phyloP scores from a whole-genome alignment of 441 rosid species.

The Arabidopsis lyrata region DNA sequence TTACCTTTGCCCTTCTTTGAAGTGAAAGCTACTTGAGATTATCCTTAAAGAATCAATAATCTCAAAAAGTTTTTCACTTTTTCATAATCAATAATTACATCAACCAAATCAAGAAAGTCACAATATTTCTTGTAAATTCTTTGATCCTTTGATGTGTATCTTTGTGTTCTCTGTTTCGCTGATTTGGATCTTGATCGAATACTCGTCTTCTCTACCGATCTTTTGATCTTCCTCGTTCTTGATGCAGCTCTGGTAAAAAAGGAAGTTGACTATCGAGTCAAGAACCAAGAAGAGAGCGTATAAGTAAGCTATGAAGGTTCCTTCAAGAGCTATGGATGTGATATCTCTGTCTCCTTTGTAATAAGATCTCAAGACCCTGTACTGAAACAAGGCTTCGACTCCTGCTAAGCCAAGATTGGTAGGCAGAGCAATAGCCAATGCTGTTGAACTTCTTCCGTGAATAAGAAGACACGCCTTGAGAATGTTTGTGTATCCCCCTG shows the following conservation, averaged over 20 bases:
- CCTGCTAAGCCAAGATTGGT: slow-evolving; percentile 60
- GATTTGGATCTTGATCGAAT: slow-evolving; percentile 48
- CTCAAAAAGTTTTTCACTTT: slow-evolving; percentile 12
- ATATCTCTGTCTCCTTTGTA: slow-evolving; percentile 39
- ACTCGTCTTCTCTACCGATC: slow-evolving; percentile 43
- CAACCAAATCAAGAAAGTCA: slow-evolving; percentile 29
- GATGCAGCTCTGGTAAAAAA: slow-evolving; percentile 64
- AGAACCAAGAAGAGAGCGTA: slow-evolving; percentile 71
- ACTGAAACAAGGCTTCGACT: slow-evolving; percentile 72
- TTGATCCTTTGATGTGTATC: slow-evolving; percentile 42
- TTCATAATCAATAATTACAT: slow-evolving; percentile 18
- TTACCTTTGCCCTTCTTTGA: slow-evolving; percentile 35
- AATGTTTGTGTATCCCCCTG: slow-evolving; percentile 62
- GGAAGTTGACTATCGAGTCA: slow-evolving; percentile 59
- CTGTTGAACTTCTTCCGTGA: slow-evolving; percentile 64
- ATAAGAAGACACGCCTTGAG: slow-evolving; percentile 66
- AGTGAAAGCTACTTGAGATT: slow-evolving; percentile 37
- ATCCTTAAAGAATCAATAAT: slow-evolving; percentile 41
- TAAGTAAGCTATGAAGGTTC: slow-evolving; percentile 63
- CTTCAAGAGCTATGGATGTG: slow-evolving; percentile 54
- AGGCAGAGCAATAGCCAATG: slow-evolving; percentile 68
- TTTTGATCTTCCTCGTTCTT: slow-evolving; percentile 36
- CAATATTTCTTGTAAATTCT: slow-evolving; percentile 43
- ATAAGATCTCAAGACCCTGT: slow-evolving; percentile 52
- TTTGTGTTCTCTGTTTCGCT: slow-evolving; percentile 37